Evolutionary conservation across 306 rosid species (phyloP).

Genomic region (Castanea sativa): DNA sequence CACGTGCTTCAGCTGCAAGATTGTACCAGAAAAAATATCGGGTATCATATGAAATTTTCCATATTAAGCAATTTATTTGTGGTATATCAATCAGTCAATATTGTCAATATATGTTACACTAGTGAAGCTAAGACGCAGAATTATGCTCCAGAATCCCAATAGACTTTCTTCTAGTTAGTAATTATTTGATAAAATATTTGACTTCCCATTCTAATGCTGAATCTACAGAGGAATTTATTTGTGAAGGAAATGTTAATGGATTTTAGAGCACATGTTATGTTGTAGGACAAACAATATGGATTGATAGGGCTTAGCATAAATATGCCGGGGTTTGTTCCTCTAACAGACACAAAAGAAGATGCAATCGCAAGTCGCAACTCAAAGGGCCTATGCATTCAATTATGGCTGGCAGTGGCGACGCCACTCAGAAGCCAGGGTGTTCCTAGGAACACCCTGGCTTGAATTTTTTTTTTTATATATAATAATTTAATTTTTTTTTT

Average conservation of each 20-base stretch:
- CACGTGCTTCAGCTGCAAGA: conserved; percentile 60
- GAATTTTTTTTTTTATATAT: no score
- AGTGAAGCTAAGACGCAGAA: background rate
- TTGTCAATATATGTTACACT: background rate
- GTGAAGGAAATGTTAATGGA: background rate
- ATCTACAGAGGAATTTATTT: background rate
- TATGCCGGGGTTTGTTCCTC: conserved; percentile 33
- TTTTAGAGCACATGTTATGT: background rate
- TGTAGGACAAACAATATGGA: conserved; percentile 65
- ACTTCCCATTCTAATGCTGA: no score
- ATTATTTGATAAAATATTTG: no score
- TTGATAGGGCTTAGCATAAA: conserved; percentile 49
- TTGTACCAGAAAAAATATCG: conserved; percentile 45
- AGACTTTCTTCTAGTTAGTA: no score
- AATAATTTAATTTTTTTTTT: no score
- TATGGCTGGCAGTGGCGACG: conserved; percentile 38
- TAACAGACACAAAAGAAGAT: conserved; percentile 40
- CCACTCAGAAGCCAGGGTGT: no score
- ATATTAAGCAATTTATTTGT: background rate
- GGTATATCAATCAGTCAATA: background rate
- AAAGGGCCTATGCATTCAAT: conserved; percentile 38
- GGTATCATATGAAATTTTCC: conserved; percentile 29
- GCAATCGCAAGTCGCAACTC: conserved; percentile 37
- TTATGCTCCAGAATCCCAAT: no score
- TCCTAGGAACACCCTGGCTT: no score